Evolutionary conservation across 805 yeast genomes (phyloP), one percentile per base, ranked within the genome.

Genomic region (Candida fluviatilis): DNA sequence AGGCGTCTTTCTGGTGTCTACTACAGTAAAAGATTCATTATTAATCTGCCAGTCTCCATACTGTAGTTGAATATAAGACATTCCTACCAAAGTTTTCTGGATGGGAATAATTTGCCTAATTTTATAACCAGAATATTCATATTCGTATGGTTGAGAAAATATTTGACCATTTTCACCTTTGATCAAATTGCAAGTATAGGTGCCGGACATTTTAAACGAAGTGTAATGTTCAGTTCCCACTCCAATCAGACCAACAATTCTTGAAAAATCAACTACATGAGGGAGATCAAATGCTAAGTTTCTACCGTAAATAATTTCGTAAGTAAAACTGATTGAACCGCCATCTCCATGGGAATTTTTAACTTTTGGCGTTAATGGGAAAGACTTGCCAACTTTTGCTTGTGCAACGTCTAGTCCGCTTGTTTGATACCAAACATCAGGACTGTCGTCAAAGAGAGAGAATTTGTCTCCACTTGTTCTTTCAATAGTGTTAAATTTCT

Each of bases 101-200:
- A 23, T 15, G 4, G 35, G 35, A 14, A 21, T 21, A 8, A 33
- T 28, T 14, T 33, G 18, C 17, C 35, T 21, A 14, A 33, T 16
- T 14, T 16, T 33, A n/a, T 33, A 33, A 15, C 35, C 35, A 11
- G 35, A 24, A 23, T 33, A 33, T n/a, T 23, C 28, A 33, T 18
- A 19, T 4, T 11, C n/a, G 23, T 21, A 24, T 5, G 35, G 18
- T 19, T 14, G 18, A 23, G 35, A 18, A 23, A 23, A n/a, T 5
- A 33, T 14, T 14, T 33, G 35, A 3, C 23, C 35, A n/a, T n/a
- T 16, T 33, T 33, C 35, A 4, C 35, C 35, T 10, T 23, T 23
- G 13, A 16, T 19, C 12, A 24, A 23, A 5, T 12, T 11, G n/a
- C 35, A 33, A 19, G 23, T 19, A 21, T 33, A 33, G 13, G 28